Percentiles rank a stretch among this genome's conserved stretches.
Conservation (phyloP, 495 filamentous ascomycete genomes). For the Aspergillus saccharolyticus region DNA sequence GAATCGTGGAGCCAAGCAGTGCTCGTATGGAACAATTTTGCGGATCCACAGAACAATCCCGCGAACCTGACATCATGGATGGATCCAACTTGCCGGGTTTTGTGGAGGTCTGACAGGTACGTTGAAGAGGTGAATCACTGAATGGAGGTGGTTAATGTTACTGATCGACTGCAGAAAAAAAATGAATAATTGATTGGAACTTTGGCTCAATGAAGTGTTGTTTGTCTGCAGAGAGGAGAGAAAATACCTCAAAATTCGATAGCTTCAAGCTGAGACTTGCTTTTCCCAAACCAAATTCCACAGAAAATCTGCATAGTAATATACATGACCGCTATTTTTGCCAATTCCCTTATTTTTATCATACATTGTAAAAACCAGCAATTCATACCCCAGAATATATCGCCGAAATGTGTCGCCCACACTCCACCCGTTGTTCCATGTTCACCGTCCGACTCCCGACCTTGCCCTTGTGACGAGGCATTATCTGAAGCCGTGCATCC, state of each 20-base stretch:
- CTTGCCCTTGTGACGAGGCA: slow-evolving; percentile 65
- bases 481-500: slow-evolving; percentile 80
- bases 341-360: slow-evolving; percentile 6
- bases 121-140: neutral
- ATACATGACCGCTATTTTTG: slow-evolving; percentile 12
- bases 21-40: neutral
- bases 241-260: neutral
- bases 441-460: slow-evolving; percentile 60
- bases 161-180: neutral
- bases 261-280: neutral
- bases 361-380: slow-evolving; percentile 10
- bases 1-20: neutral
- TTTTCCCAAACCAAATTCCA: neutral
- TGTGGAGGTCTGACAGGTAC: neutral
- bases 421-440: slow-evolving; percentile 85
- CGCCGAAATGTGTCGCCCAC: slow-evolving; percentile 76
- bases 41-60: slow-evolving; percentile 5
- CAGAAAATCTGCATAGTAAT: slow-evolving; percentile 11
- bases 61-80: slow-evolving; percentile 1
- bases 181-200: neutral
- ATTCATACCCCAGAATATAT: slow-evolving; percentile 56
- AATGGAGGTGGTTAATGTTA: neutral
- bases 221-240: neutral
- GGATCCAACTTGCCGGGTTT: neutral
- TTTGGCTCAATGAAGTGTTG: neutral